phyloP scores from a whole-genome alignment of 1,284 basidiomycete species.

The Salmacisia buchloeana region DNA sequence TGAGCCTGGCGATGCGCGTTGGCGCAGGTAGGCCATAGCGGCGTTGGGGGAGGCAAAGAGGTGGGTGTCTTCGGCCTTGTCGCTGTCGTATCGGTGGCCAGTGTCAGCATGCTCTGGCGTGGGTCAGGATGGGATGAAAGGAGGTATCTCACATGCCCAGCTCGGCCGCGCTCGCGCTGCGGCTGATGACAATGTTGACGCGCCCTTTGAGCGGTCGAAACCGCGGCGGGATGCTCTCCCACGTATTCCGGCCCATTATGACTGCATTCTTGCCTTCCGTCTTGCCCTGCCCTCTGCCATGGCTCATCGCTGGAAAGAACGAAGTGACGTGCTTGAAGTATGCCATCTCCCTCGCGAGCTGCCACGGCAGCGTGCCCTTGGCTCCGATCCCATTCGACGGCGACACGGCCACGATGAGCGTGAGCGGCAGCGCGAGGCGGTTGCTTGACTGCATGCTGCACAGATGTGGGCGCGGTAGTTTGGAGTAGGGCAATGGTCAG shows the following conservation, averaged over 20 bases:
- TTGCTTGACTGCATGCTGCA: too few relatives aligned
- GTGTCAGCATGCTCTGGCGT: too few relatives aligned
- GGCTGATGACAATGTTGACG: slow-evolving; percentile 74
- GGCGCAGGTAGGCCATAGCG: slow-evolving; percentile 11
- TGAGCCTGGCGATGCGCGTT: slow-evolving; percentile 4
- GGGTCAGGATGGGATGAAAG: too few relatives aligned
- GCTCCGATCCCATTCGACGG: slow-evolving; percentile 79
- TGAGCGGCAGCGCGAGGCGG: slow-evolving; percentile 55
- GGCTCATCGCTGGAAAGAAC: slow-evolving; percentile 7
- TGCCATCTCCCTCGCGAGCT: slow-evolving; percentile 79
- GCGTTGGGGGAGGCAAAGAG: slow-evolving; percentile 3
- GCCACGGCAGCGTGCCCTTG: slow-evolving; percentile 74
- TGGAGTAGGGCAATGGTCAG: too few relatives aligned
- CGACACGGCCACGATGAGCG: slow-evolving; percentile 89
- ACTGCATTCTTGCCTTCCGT: slow-evolving; percentile 65
- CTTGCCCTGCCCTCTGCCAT: slow-evolving; percentile 39
- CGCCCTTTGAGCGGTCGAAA: slow-evolving; percentile 76
- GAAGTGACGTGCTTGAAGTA: slow-evolving; percentile 71
- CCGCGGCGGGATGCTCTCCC: slow-evolving; percentile 90
- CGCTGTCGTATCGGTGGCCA: too few relatives aligned
- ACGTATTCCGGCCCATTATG: slow-evolving; percentile 94
- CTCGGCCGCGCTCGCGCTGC: slow-evolving; percentile 59
- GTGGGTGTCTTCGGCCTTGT: not conserved
- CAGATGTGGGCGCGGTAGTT: too few relatives aligned
- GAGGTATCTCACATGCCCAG: slow-evolving; percentile 58